Evolutionary conservation across 1,284 basidiomycete species (phyloP), one percentile per base, ranked within the genome.

Genomic region (Cutaneotrichosporon sp.): DNA sequence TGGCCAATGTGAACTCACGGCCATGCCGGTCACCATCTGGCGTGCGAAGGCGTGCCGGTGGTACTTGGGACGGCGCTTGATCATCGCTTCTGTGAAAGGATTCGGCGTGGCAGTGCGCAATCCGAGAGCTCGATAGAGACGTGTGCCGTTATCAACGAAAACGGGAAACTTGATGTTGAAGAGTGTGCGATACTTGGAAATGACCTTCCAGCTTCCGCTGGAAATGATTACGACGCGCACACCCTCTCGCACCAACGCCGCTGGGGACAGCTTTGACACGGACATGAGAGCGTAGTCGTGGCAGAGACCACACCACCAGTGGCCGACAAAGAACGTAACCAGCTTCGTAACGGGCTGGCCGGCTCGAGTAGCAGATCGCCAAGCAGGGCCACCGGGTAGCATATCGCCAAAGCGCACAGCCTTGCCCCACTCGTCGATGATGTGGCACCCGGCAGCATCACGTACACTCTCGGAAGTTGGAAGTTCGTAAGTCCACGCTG

Each of bases 281-380:
- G 68, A 71, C 12, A 67, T 66, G 43, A 70, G 61, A 4, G 67
- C 70, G 46, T 69, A 76, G 43, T 76, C 71, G 51, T 75, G 73
- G 44, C 71, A 74, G 54, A 71, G 67, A 12, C 72, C 72, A 54
- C 73, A 75, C 70, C 71, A 74, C 60, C 73, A 74, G 51, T 68
- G 58, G 0, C 73, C 58, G 26, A 72, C 68, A 49, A 71, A 75
- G 57, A 75, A 70, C 7, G 72, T 58, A 11, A 72, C 68, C 9
- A 67, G 68, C 4, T 49, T 49, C 4, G 48, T 34, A 3, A 35
- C 32, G 5, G 45, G 32, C 24, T 33, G n/a, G 14, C 33, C 45
- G 7, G 11, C 8, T 5, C 12, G 7, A 4, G 49, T 17, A 7
- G n/a, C 33, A 5, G 32, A 35, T n/a, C 38, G 38, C 22, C 35